A percentile compares a stretch with the other conserved stretches of the same genome.
These are phyloP conservation scores for Phytophthora aleatoria DNA, from an alignment of 352 stramenopile species.

Conservation along the genomic window DNA sequence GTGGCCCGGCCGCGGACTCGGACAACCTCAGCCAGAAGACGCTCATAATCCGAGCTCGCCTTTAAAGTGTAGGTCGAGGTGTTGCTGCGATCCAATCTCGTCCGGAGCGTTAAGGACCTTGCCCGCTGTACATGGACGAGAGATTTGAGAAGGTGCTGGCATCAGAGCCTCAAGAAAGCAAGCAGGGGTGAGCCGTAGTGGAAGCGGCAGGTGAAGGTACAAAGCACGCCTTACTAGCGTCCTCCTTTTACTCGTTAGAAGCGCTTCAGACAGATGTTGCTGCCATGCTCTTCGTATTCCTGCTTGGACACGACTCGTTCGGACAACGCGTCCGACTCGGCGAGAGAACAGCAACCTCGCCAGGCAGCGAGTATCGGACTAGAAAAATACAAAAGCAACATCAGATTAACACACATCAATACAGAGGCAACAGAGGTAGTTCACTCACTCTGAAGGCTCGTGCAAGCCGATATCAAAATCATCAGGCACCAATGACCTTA, in stretches of 20 bases:
- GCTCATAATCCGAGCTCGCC: too few relatives aligned
- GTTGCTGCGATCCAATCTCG: too few relatives aligned
- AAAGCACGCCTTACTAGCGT: too few relatives aligned
- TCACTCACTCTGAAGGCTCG: conserved; percentile 57
- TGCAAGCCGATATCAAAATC: conserved; percentile 57
- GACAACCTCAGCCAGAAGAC: too few relatives aligned
- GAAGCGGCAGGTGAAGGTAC: too few relatives aligned
- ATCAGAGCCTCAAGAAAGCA: too few relatives aligned
- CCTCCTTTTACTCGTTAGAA: conserved; percentile 27
- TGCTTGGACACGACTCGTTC: conserved; percentile 60
- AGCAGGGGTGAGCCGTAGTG: too few relatives aligned
- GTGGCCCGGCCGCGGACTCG: too few relatives aligned
- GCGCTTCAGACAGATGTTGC: conserved; percentile 57
- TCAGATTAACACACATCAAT: conserved; percentile 1
- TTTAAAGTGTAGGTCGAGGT: too few relatives aligned
- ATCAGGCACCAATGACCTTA: conserved; percentile 58
- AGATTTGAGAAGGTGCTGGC: too few relatives aligned
- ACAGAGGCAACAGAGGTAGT: not conserved
- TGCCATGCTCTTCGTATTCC: conserved; percentile 82
- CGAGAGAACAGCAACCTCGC: conserved; percentile 62
- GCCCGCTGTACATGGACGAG: too few relatives aligned
- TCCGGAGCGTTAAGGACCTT: too few relatives aligned
- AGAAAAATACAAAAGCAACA: conserved; percentile 4
- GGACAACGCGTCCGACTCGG: conserved; percentile 25
- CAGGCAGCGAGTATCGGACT: conserved; percentile 65